Percentiles rank a stretch among this genome's conserved stretches.
phyloP scores from a whole-genome alignment of 306 rosid genomes.

The Ochetophila trinervis region DNA sequence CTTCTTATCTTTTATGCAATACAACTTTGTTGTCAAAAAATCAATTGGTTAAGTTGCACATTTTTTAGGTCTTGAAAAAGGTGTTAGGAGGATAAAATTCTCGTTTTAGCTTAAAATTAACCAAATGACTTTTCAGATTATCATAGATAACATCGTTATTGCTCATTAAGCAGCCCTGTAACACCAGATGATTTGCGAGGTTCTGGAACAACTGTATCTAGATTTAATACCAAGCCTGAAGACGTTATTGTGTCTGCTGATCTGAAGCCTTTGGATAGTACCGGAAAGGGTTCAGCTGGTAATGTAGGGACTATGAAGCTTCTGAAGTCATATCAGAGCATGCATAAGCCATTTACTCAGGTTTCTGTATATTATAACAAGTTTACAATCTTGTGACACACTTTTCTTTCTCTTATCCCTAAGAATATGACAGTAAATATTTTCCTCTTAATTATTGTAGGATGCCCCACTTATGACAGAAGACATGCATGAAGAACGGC shows the following conservation, averaged over 20 bases:
- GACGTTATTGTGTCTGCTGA: slow-evolving; percentile 34
- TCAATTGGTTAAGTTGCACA: too few relatives aligned
- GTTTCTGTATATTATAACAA: slow-evolving; percentile 38
- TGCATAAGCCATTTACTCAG: slow-evolving; percentile 95
- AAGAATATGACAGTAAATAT: slow-evolving; percentile 20
- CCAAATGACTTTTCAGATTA: too few relatives aligned
- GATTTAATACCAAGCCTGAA: slow-evolving; percentile 41
- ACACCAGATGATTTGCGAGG: slow-evolving; percentile 36
- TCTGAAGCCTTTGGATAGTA: slow-evolving; percentile 42
- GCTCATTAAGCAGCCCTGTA: slow-evolving; percentile 41
- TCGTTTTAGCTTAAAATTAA: too few relatives aligned
- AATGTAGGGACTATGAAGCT: slow-evolving; percentile 70
- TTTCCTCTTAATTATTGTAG: slow-evolving; percentile 39
- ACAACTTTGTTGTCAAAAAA: too few relatives aligned
- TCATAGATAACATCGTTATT: background rate
- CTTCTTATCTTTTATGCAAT: too few relatives aligned
- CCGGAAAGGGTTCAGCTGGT: slow-evolving; percentile 82
- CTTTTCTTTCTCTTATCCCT: slow-evolving; percentile 19
- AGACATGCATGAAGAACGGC: slow-evolving; percentile 99
- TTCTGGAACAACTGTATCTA: slow-evolving; percentile 30
- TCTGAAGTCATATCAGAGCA: slow-evolving; percentile 68
- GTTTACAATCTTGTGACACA: slow-evolving; percentile 11
- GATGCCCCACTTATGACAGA: slow-evolving; percentile 94
- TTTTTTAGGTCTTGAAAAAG: too few relatives aligned
- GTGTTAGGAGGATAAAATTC: too few relatives aligned